phyloP scores from a whole-genome alignment of 179 eudicot species.

The Corrigiola litoralis region DNA sequence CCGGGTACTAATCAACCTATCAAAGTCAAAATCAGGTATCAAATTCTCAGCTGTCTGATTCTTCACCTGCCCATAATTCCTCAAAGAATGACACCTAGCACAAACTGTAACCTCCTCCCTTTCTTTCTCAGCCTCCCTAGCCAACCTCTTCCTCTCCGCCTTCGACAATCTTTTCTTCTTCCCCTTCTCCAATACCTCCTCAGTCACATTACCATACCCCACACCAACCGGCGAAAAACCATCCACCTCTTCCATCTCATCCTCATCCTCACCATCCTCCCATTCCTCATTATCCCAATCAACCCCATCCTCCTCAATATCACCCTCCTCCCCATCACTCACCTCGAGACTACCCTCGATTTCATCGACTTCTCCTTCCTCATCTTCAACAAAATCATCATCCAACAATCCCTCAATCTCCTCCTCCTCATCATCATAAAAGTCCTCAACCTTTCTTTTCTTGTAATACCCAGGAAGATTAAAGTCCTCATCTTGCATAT shows the following conservation, averaged over 20 bases:
- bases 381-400: not conserved
- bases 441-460: slow-evolving; percentile 37
- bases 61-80: slow-evolving; percentile 91
- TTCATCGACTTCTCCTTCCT: slow-evolving; percentile 15
- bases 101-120: slow-evolving; percentile 77
- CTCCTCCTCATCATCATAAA: not conserved
- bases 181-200: slow-evolving; percentile 46
- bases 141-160: slow-evolving; percentile 69
- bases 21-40: slow-evolving; percentile 97
- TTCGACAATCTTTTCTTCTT: slow-evolving; percentile 56
- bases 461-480: slow-evolving; percentile 75
- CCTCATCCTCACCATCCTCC: slow-evolving; percentile 62
- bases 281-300: slow-evolving; percentile 70
- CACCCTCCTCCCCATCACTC: slow-evolving; percentile 35
- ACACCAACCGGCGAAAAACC: slow-evolving; percentile 74
- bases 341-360: slow-evolving; percentile 21
- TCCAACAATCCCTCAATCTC: slow-evolving; percentile 10
- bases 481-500: slow-evolving; percentile 87
- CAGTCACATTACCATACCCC: slow-evolving; percentile 85
- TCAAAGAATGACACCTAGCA: slow-evolving; percentile 91
- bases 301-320: slow-evolving; percentile 27
- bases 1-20: slow-evolving; percentile 68
- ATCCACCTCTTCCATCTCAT: slow-evolving; percentile 43
- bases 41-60: slow-evolving; percentile 77
- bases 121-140: slow-evolving; percentile 56